Conservation (phyloP, 2,329 filamentous ascomycete genomes). For the Aspergillus pseudotamarii region DNA sequence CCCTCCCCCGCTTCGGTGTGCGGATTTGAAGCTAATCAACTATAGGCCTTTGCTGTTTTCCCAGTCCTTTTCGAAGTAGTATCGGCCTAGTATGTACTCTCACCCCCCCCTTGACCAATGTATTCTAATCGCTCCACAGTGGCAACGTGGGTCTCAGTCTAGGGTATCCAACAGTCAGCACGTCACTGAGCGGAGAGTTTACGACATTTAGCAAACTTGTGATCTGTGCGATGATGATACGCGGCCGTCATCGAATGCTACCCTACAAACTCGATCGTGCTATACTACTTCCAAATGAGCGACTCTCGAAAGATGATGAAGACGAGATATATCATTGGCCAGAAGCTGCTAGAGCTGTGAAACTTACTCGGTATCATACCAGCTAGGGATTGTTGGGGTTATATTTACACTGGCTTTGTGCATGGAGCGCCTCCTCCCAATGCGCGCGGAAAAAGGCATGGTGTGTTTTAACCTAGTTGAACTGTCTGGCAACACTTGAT, state of each 20-base stretch:
- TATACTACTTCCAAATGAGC: conserved; percentile 35
- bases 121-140: conserved; percentile 18
- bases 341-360: neutral
- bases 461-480: too few species aligned
- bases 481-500: too few species aligned
- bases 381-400: neutral
- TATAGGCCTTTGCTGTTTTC: conserved; percentile 53
- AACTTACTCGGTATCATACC: conserved; percentile 12
- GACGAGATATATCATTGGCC: conserved; percentile 15
- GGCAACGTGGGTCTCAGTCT: conserved; percentile 39
- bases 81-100: conserved; percentile 42
- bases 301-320: conserved; percentile 10
- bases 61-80: conserved; percentile 53
- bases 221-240: conserved; percentile 59
- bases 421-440: too few species aligned
- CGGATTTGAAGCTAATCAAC: too few species aligned
- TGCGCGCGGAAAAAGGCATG: too few species aligned
- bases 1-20: neutral
- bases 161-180: conserved; percentile 32
- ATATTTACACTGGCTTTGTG: too few species aligned
- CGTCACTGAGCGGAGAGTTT: conserved; percentile 48
- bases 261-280: conserved; percentile 58
- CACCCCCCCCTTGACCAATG: neutral
- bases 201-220: conserved; percentile 56
- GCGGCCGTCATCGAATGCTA: conserved; percentile 58